Percentiles rank a stretch among this genome's conserved stretches.
These are phyloP conservation scores for Lactifluus hygrophoroides DNA, from an alignment of 768 basidiomycete species.

Conservation along the genomic window DNA sequence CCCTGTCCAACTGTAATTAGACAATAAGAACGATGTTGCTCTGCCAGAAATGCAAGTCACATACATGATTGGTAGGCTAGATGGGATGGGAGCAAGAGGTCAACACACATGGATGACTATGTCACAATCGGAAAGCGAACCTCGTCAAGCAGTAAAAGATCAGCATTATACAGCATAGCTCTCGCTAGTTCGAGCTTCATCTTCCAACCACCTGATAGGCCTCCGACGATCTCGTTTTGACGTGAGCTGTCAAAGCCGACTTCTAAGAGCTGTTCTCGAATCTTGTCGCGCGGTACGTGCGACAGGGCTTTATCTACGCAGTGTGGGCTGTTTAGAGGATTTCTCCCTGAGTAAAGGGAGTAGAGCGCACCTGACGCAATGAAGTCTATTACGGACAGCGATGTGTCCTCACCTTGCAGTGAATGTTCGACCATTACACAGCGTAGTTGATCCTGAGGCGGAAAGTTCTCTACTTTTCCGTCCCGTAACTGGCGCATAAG, in stretches of 20 bases:
- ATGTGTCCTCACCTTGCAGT: constrained; percentile 86
- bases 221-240: constrained; percentile 79
- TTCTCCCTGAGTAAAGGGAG: neutral
- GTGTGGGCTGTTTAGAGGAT: neutral
- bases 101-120: constrained; percentile 16
- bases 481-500: constrained; percentile 93
- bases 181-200: constrained; percentile 96
- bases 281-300: constrained; percentile 54
- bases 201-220: constrained; percentile 97
- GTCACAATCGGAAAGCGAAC: constrained; percentile 29
- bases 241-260: constrained; percentile 88
- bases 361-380: constrained; percentile 62
- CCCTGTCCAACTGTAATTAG: constrained; percentile 54
- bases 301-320: constrained; percentile 58
- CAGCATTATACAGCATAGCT: constrained; percentile 95
- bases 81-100: constrained; percentile 48
- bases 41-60: constrained; percentile 28
- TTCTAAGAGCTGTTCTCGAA: constrained; percentile 69
- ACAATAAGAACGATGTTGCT: constrained; percentile 12
- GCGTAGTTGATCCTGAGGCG: constrained; percentile 74
- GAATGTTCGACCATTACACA: constrained; percentile 98
- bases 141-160: constrained; percentile 80
- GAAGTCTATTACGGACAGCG: constrained; percentile 78
- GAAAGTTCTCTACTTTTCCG: constrained; percentile 95
- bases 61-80: constrained; percentile 85